phyloP scores from a whole-genome alignment of 2,329 filamentous ascomycete genomes.

The Ascochyta clinopodiicola region DNA sequence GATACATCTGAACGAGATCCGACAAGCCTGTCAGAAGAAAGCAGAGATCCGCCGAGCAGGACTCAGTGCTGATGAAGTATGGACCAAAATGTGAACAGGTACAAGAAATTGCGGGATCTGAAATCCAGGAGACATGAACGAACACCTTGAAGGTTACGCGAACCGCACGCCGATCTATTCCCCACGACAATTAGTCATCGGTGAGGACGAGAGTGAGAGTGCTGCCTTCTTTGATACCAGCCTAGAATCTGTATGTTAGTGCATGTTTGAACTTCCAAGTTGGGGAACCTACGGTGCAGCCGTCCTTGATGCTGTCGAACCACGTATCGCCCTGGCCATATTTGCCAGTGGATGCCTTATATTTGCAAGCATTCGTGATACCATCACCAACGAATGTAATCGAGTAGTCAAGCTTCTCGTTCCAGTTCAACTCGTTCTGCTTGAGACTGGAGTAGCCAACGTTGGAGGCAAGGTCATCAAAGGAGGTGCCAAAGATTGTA shows the following conservation, averaged over 20 bases:
- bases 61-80: conserved; percentile 30
- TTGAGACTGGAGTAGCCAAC: conserved; percentile 81
- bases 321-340: conserved; percentile 62
- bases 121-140: conserved; percentile 11
- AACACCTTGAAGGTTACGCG: neutral
- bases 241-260: conserved; percentile 16
- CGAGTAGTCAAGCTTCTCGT: conserved; percentile 75
- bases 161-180: neutral
- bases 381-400: conserved; percentile 76
- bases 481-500: conserved; percentile 82
- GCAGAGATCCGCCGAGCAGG: conserved; percentile 25
- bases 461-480: conserved; percentile 55
- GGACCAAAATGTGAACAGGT: conserved; percentile 21
- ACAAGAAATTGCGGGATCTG: conserved; percentile 8
- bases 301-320: conserved; percentile 55
- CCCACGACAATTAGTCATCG: conserved; percentile 25
- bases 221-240: conserved; percentile 28
- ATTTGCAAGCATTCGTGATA: conserved; percentile 58
- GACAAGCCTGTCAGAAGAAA: conserved; percentile 19
- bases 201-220: conserved; percentile 39
- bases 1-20: conserved; percentile 1
- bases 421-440: conserved; percentile 77
- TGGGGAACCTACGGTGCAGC: conserved; percentile 76
- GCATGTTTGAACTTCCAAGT: neutral
- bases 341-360: conserved; percentile 69